Base-by-base conservation (phyloP, 2,329 filamentous ascomycete species). In the Colletotrichum sp. region DNA sequence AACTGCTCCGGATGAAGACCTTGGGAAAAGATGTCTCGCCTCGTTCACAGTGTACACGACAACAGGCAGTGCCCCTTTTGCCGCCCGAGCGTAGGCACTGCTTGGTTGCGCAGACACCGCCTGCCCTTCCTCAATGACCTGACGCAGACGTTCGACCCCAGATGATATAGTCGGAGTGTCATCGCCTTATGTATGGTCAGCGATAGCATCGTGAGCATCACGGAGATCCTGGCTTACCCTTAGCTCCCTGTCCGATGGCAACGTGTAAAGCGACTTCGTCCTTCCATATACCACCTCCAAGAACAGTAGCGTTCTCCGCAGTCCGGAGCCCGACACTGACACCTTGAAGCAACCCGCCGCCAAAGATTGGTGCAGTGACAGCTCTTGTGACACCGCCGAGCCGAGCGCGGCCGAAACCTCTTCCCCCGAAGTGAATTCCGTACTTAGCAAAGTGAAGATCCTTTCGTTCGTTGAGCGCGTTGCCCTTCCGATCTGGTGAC, bases 301-400 rank as follows among this genome's bases (percentile, higher is more conserved):
- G 76, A n/a, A 85, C 70, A 10, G 80, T 84, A 15, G 84, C 82
- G 36, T 83, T 83, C 18, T 81, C 83, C 39, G 82, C 81, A 5
- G 85, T 87, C 52, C 81, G 81, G 75, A 88, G 81, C 6, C 84
- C 86, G 0, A 82, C 82, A 73, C 85, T 88, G 7, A 89, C 84
- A 10, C 87, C 87, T 8, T 79, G 80, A 2, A 85, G 76, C 15
- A 84, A 83, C 8, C 79, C 84, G 1, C 66, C 57, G 21, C 72
- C 80, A 15, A 65, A 77, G 6, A 82, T 26, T 4, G 87, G 87
- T 6, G 85, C 79, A 3, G 87, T 86, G 12, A 89, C 80, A 0
- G 85, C 85, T 70, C 81, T 81, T 3, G 86, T 89, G 10, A 88
- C 83, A n/a, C 88, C 87, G 13, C 85, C 87, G 15, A 87, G 79